Evolutionary conservation across 345 rosid genomes (phyloP).

Genomic region (Gossypium longicalyx): DNA sequence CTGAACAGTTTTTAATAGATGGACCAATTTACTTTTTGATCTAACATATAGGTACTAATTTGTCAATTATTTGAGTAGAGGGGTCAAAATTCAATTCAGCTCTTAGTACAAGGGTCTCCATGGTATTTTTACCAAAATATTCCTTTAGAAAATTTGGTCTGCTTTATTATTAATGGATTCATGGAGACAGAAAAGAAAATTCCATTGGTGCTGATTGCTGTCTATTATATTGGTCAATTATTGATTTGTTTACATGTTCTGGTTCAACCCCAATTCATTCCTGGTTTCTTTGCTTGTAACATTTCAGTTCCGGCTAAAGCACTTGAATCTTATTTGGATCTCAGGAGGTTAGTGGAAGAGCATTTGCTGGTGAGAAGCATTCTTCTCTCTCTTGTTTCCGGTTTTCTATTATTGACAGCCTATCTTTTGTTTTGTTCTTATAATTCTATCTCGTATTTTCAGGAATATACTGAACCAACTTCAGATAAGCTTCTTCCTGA

Average conservation of each 20-base stretch:
- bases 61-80: no score
- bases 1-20: no score
- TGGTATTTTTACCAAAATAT: not conserved
- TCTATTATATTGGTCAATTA: not conserved
- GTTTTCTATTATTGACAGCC: not conserved
- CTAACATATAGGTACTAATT: no score
- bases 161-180: not conserved
- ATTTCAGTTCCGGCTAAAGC: constrained; percentile 72
- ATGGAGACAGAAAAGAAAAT: not conserved
- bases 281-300: constrained; percentile 3
- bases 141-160: not conserved
- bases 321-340: constrained; percentile 77
- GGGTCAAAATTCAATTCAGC: no score
- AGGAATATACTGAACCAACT: constrained; percentile 92
- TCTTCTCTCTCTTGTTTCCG: constrained; percentile 3
- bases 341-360: constrained; percentile 71
- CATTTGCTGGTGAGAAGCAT: constrained; percentile 56
- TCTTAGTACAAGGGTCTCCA: no score
- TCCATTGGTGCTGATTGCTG: no score
- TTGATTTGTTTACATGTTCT: not conserved
- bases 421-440: not conserved
- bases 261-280: not conserved
- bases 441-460: constrained; percentile 7
- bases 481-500: constrained; percentile 99
- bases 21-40: no score